Base-by-base conservation (phyloP, 2,329 filamentous ascomycete species). In the Colletotrichum somersetense region DNA sequence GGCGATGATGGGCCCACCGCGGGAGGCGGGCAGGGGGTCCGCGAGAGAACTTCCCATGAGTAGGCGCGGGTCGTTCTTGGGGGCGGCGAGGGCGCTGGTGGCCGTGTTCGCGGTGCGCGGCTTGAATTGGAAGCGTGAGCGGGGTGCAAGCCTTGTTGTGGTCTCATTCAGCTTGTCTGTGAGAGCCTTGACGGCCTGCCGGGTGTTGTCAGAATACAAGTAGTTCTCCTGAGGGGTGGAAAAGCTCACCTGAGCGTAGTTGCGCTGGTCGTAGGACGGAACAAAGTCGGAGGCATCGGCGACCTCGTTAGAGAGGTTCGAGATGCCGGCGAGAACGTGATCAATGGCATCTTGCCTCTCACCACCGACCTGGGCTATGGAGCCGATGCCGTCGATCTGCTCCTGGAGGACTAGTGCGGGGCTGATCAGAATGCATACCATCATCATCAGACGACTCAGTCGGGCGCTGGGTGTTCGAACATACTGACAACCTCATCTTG, bases 261-360 rank as follows among this genome's bases (percentile, higher is more conserved):
- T 92, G 76, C 93, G 90, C 80, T 96, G 94, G 78, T 98, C 96
- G 79, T 98, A 97, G 10, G 94, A 91, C 3, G 96, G 95, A 20
- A 97, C 89, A 75, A 92, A 94, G 67, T 91, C 91, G 1, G 92
- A 90, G 0, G 93, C 93, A 82, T 98, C 95, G 75, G 93, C 92
- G 50, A 98, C 93, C 77, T 96, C 92, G 74, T 92, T 92, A 1
- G 94, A 95, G 20, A 98, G 87, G 69, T 90, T 89, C 40, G 93
- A 91, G 77, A 98, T 96, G 73, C 90, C 89, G 20, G 92, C 91
- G 18, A 97, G 87, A 75, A 95, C 92, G 77, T 93, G 89, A 76
- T 97, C 95, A 58, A 93, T 90, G 63, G 93, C 93, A 79, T 96
- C 92, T 74, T 92, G 89, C 55, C 94, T 92, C 81, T 96, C 94